phyloP scores from a whole-genome alignment of 2,329 filamentous ascomycete genomes.

The Tolypocladium endophyticum region DNA sequence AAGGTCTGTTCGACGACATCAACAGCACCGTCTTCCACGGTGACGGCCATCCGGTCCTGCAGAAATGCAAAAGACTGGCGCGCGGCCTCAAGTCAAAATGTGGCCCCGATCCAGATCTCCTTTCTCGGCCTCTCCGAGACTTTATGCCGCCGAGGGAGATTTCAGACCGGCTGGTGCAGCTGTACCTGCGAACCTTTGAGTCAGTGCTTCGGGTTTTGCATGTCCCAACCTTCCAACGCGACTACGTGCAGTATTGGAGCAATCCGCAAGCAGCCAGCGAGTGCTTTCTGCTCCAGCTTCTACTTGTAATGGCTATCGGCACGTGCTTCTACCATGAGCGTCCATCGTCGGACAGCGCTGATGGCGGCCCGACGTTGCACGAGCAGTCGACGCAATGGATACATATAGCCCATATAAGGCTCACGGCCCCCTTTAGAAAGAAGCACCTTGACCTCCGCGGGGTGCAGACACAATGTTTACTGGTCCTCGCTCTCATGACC shows the following conservation, averaged over 20 bases:
- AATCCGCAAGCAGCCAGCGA: not conserved
- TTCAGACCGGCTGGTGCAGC: not conserved
- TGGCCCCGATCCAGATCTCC: not conserved
- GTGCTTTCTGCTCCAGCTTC: not conserved
- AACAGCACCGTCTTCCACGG: not conserved
- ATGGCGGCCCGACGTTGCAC: not conserved
- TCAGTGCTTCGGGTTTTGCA: not conserved
- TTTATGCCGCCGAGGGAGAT: not conserved
- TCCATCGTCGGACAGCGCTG: not conserved
- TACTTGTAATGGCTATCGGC: not conserved
- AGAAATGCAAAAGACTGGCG: not conserved
- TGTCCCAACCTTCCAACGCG: not conserved
- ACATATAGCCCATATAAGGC: not conserved
- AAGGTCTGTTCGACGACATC: not conserved
- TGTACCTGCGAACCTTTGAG: not conserved
- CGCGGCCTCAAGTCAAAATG: not conserved
- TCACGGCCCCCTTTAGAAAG: not conserved
- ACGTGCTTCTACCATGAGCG: not conserved
- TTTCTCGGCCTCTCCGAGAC: not conserved
- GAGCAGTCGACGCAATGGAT: not conserved
- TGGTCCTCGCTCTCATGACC: not conserved
- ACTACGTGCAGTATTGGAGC: not conserved
- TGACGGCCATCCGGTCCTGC: not conserved
- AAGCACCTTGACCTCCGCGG: not conserved
- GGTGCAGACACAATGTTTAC: not conserved